phyloP scores from a whole-genome alignment of 2,329 filamentous ascomycete genomes.

The Corinectria fuckeliana region DNA sequence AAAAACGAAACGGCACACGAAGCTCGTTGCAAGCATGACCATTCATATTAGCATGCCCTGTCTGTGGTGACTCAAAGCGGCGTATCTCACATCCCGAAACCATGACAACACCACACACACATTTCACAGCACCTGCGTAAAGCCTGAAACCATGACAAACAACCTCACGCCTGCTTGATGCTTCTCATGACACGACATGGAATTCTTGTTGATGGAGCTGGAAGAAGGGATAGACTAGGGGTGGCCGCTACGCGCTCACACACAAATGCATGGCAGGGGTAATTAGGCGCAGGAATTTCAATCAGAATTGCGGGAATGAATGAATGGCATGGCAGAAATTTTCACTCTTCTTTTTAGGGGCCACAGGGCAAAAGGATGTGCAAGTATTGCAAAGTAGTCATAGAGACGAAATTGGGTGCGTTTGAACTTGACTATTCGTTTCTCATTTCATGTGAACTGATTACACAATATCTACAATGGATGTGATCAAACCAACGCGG shows the following conservation, averaged over 20 bases:
- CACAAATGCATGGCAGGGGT: slow-evolving; percentile 36
- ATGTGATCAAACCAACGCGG: neutral
- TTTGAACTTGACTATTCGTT: slow-evolving; percentile 10
- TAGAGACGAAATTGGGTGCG: slow-evolving; percentile 39
- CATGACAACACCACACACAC: slow-evolving; percentile 7
- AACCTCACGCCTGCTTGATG: slow-evolving; percentile 30
- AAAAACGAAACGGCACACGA: neutral
- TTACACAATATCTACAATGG: neutral
- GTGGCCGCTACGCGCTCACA: slow-evolving; percentile 19
- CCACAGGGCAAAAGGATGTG: slow-evolving; percentile 15
- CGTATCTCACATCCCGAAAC: neutral
- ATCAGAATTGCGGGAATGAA: slow-evolving; percentile 29
- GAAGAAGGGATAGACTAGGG: slow-evolving; percentile 38
- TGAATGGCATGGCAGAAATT: slow-evolving; percentile 25
- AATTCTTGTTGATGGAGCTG: slow-evolving; percentile 25
- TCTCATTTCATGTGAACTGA: neutral
- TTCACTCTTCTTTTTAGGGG: slow-evolving; percentile 18
- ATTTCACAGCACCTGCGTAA: slow-evolving; percentile 10
- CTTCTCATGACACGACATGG: slow-evolving; percentile 33
- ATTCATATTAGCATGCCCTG: neutral
- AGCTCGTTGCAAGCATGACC: neutral
- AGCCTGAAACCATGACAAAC: slow-evolving; percentile 23
- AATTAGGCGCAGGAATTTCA: slow-evolving; percentile 34
- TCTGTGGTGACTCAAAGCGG: neutral
- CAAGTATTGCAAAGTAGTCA: slow-evolving; percentile 31